Conservation (phyloP, 1,284 basidiomycete genomes). For the Pseudozyma sp. region DNA sequence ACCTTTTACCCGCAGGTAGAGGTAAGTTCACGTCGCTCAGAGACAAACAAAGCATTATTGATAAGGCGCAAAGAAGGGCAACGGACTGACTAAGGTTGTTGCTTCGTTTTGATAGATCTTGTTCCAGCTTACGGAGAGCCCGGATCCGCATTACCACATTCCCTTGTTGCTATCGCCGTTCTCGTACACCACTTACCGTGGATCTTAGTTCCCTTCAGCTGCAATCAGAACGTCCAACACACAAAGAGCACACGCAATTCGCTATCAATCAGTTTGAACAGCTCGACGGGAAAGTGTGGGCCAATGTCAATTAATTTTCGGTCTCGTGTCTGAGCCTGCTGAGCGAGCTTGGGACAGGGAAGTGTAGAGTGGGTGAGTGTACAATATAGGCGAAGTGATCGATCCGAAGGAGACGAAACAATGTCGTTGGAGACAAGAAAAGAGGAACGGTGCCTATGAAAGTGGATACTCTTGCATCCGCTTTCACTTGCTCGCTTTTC, state of each 20-base stretch:
- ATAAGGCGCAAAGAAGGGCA: background rate
- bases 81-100: background rate
- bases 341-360: background rate
- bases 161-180: constrained; percentile 90
- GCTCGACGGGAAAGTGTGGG: too few species aligned
- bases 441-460: background rate
- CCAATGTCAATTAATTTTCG: too few species aligned
- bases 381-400: background rate
- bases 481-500: background rate
- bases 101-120: constrained; percentile 35
- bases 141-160: constrained; percentile 81
- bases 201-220: constrained; percentile 67
- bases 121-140: constrained; percentile 49
- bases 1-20: constrained; percentile 91
- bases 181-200: constrained; percentile 91
- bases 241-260: background rate
- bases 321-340: too few species aligned
- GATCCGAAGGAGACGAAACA: constrained; percentile 1
- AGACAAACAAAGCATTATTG: background rate
- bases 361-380: too few species aligned
- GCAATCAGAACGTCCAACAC: background rate
- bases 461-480: too few species aligned
- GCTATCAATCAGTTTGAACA: background rate
- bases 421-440: background rate
- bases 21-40: constrained; percentile 71